These are phyloP conservation scores for Gracilaria vermiculophylla DNA, from an alignment of 23 red algal genomes.

Conservation along the genomic window DNA sequence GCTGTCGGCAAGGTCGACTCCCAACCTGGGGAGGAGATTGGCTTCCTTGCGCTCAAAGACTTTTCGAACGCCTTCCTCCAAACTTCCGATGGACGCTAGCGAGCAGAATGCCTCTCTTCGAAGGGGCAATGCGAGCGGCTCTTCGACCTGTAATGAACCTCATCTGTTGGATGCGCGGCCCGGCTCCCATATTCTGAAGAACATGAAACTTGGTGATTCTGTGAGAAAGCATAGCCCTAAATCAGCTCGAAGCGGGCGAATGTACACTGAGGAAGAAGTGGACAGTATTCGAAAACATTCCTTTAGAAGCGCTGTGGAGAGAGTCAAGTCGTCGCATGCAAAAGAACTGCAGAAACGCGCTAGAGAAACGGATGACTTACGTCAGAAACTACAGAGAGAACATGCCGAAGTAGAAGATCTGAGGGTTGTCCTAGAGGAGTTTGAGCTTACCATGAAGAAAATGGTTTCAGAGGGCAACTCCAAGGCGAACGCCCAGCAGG, in stretches of 20 bases:
- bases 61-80: background rate
- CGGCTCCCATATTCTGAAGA: background rate
- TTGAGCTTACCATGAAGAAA: slow-evolving; percentile 58
- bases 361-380: slow-evolving; percentile 16
- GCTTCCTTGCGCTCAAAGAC: background rate
- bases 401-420: slow-evolving; percentile 27
- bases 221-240: slow-evolving; percentile 22
- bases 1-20: background rate
- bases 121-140: background rate
- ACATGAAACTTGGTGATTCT: slow-evolving; percentile 37
- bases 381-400: slow-evolving; percentile 43
- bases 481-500: slow-evolving; percentile 23
- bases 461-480: slow-evolving; percentile 67
- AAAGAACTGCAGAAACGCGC: slow-evolving; percentile 20
- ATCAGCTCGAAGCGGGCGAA: background rate
- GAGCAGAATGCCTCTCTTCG: background rate
- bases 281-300: slow-evolving; percentile 15
- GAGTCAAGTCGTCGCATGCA: background rate
- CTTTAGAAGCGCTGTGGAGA: slow-evolving; percentile 10
- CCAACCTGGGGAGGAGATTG: background rate
- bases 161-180: background rate
- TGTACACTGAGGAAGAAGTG: slow-evolving; percentile 53
- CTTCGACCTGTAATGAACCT: background rate
- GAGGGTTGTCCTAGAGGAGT: slow-evolving; percentile 37
- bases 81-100: background rate